Evolutionary conservation across 331 rosid species (phyloP).

Genomic region (Cydonia oblonga): DNA sequence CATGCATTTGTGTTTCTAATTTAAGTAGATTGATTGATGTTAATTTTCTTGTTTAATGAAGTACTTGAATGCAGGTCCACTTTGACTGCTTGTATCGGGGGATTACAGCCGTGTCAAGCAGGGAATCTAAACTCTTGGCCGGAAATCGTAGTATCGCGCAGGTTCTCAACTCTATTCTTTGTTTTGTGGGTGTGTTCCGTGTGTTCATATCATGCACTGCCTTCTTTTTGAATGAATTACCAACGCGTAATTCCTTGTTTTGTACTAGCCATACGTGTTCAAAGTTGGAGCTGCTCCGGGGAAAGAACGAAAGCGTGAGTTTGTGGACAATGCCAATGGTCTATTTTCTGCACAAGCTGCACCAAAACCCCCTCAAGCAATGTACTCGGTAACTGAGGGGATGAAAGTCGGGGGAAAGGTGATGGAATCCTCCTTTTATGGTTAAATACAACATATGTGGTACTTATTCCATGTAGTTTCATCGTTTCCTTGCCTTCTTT

Average conservation of each 20-base stretch:
- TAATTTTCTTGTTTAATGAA: not conserved
- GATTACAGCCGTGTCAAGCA: conserved; percentile 75
- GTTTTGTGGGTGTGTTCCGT: not conserved
- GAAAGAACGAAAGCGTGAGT: conserved; percentile 88
- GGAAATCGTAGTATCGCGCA: conserved; percentile 84
- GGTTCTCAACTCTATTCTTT: conserved; percentile 26
- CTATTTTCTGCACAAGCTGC: conserved; percentile 95
- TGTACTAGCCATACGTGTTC: conserved; percentile 69
- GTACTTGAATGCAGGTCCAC: conserved; percentile 47
- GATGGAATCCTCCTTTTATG: conserved; percentile 1
- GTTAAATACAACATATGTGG: not conserved
- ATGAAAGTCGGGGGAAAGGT: conserved; percentile 98
- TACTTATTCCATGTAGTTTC: no score
- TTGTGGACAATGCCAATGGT: conserved; percentile 87
- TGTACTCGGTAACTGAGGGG: conserved; percentile 70
- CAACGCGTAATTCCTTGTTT: not conserved
- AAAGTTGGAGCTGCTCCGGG: conserved; percentile 82
- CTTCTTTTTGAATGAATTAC: not conserved
- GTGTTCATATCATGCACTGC: not conserved
- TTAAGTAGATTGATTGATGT: not conserved
- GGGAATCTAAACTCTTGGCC: conserved; percentile 89
- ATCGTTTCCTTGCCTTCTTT: no score
- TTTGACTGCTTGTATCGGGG: conserved; percentile 83
- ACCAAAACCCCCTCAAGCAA: conserved; percentile 85
- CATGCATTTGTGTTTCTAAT: no score